Base-by-base conservation (phyloP, 805 yeast genomes). In the Hanseniaspora meyeri region DNA sequence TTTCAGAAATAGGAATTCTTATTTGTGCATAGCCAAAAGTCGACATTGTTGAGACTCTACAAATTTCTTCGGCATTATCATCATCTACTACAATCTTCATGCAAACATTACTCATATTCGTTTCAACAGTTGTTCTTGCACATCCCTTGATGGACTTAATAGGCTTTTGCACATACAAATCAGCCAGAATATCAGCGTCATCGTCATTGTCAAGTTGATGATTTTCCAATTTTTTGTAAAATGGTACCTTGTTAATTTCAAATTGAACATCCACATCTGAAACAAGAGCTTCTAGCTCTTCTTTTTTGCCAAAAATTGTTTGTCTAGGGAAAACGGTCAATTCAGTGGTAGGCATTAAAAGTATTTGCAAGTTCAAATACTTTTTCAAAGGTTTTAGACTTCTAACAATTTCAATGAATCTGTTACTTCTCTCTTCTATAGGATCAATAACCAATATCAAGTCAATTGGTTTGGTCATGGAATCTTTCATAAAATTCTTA, bases 1-100 rank as follows among this genome's bases (percentile, higher is more conserved):
- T 51, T 3, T 51, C 36, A 12, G 57, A 46, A 1, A 61, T 38
- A 20, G 58, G 60, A 16, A 56, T 27, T 60, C 78, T 79, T 48
- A 93, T 71, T 68, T 90, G 97, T 55, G 85, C 78, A 67, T 91
- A 91, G 0, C 97, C 97, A 60, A 83, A 72, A 42, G 85, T 83
- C 1, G 82, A 77, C 93, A 91, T 85, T 1, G 89, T 81, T 40
- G 70, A 72, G 0, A 96, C 83, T 60, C 82, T 87, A 0, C 76
- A 70, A 14, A 66, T 58, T 7, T 63, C 58, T 8, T 60, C 51
- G 11, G 57, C 62, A 4, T 49, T 12, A 11, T 59, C 24, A 57
- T 65, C 61, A 7, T 12, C 43, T 31, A 36, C 11, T 4, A 66
- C 72, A 3, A 87, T 63, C 3, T 75, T 71, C 16, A 83, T 62